phyloP scores from a whole-genome alignment of 106 monocot species.

The Platanthera zijinensis region DNA sequence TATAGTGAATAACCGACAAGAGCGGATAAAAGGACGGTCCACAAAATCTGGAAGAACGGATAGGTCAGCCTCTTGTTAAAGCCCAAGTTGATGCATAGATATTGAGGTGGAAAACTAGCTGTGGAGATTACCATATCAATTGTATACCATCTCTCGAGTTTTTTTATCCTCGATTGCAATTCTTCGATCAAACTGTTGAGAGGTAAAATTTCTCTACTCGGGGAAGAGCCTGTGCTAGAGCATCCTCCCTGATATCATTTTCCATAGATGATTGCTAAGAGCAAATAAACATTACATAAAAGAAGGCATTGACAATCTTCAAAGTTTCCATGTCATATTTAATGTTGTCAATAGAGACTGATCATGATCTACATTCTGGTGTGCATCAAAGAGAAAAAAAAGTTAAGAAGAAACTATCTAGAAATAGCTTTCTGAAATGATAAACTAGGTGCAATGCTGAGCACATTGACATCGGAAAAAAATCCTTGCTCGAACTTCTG shows the following conservation, averaged over 20 bases:
- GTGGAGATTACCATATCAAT: slow-evolving; percentile 62
- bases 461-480: neutral
- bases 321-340: neutral
- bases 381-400: neutral
- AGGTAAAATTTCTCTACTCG: slow-evolving; percentile 25
- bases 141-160: slow-evolving; percentile 80
- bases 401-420: too few relatives aligned
- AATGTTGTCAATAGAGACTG: neutral
- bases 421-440: neutral
- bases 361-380: neutral
- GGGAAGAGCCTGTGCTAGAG: slow-evolving; percentile 27
- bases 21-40: slow-evolving; percentile 84
- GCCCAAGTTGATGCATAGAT: neutral
- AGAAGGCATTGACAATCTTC: neutral
- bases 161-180: slow-evolving; percentile 63
- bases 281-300: neutral
- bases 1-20: slow-evolving; percentile 81
- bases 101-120: neutral
- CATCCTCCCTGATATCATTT: slow-evolving; percentile 51
- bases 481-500: neutral
- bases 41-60: slow-evolving; percentile 49
- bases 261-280: neutral
- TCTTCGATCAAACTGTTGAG: slow-evolving; percentile 53
- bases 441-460: neutral
- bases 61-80: neutral